Base-by-base conservation (phyloP, 2,329 filamentous ascomycete species). In the Ceratocystis papillata region DNA sequence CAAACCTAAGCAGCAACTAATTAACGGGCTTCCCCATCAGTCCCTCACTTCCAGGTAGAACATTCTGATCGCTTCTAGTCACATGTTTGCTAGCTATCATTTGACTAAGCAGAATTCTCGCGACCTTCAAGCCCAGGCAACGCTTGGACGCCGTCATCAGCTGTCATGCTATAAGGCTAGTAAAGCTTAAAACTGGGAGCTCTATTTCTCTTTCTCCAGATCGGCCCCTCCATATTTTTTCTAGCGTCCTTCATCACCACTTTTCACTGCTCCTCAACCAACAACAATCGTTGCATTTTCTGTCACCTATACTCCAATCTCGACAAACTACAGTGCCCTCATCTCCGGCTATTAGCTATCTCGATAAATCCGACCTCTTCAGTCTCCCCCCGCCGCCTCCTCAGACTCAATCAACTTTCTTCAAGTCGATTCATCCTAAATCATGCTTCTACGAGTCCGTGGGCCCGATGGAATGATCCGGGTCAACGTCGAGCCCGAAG, bases 401-500 rank as follows among this genome's bases (percentile, higher is more conserved):
- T 5, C 61, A 33, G 61, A 25, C 44, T 50, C 17, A 20, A 41
- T 15, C 12, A 41, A 15, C 12, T 41, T 15, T 15, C 12, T 41
- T 5, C 37, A 15, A 15, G 3, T 12, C 37, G 10, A 41, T 41
- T 41, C 44, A 50, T 22, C 30, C 20, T 22, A 73, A 73, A 77
- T 73, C 70, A 96, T 96, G 85, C 81, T 96, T 73, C 80, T 96
- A 66, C 85, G 92, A 75, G 89, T 96, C 71, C 87, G 92, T 72
- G 91, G 91, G 74, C 90, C 89, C 70, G 91, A 96, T 78, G 94
- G 94, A 78, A 94, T 94, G 81, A 87, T 92, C 76, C 88, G 94
- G 71, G 80, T 97, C 72, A 89, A 81, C 63, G 83, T 95, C 70
- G 86, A 92, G 71, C 83, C 87, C 63, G 81, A 82, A 53, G 86